phyloP scores from a whole-genome alignment of 225 moss, liverwort and hornwort genomes.

The Antitrichia curtipendula region DNA sequence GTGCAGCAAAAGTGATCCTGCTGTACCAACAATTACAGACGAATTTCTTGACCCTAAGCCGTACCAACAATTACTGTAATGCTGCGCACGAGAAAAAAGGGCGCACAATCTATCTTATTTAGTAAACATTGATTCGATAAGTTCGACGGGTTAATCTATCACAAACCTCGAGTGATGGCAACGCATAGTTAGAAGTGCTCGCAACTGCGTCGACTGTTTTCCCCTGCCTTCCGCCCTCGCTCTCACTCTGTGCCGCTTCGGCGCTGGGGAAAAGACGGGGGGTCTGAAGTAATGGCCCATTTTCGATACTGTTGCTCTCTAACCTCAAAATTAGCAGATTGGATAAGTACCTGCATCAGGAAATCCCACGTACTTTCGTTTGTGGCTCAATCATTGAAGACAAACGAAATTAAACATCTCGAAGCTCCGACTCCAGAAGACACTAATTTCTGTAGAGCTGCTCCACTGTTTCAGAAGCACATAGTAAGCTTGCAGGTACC shows the following conservation, averaged over 20 bases:
- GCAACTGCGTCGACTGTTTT: conserved; percentile 12
- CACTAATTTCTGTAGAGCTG: not conserved
- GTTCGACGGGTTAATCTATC: not conserved
- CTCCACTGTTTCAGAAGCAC: not conserved
- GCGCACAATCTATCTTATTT: not conserved
- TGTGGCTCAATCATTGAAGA: not conserved
- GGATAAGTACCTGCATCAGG: conserved; percentile 43
- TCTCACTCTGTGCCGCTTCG: not conserved
- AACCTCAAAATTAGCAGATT: conserved; percentile 51
- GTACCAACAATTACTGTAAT: not conserved
- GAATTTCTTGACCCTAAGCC: not conserved
- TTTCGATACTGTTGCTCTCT: conserved; percentile 73
- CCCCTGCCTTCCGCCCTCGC: conserved; percentile 31
- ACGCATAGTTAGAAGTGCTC: conserved; percentile 19
- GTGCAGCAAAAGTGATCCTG: not conserved
- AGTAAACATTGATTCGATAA: not conserved
- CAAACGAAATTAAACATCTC: not conserved
- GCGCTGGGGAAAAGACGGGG: not conserved
- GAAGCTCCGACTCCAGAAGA: not conserved
- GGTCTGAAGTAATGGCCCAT: conserved; percentile 36
- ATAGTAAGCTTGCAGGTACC: not conserved
- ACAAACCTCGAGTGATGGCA: conserved; percentile 41
- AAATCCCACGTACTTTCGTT: not conserved
- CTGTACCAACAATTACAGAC: not conserved
- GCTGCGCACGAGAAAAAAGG: not conserved